Conservation (phyloP, 768 basidiomycete genomes). For the Termitomyces bulborhizus region DNA sequence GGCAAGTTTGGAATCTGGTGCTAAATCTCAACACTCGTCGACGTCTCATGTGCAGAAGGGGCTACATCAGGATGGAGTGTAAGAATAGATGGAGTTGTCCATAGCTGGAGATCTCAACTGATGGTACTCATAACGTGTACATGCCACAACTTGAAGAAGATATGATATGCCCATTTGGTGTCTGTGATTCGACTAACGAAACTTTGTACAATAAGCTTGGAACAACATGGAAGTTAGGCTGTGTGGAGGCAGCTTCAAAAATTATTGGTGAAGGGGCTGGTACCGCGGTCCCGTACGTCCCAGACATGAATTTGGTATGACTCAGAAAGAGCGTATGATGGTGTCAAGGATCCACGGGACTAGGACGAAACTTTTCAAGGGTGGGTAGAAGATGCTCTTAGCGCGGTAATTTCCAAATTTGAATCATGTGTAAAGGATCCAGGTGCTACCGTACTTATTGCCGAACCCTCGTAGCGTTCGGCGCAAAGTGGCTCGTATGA, state of each 20-base stretch:
- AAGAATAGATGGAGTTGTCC: constrained; percentile 16
- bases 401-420: background rate
- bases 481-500: background rate
- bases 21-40: constrained; percentile 19
- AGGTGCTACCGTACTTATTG: background rate
- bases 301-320: background rate
- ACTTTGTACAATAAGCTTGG: background rate
- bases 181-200: background rate
- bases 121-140: constrained; percentile 14
- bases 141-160: constrained; percentile 1
- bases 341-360: background rate
- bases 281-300: background rate
- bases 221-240: background rate
- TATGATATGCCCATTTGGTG: constrained; percentile 8
- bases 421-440: constrained; percentile 5
- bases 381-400: constrained; percentile 1
- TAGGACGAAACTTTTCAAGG: background rate
- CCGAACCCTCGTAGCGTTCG: constrained; percentile 3
- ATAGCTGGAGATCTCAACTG: constrained; percentile 11
- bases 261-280: background rate
- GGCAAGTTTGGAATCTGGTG: constrained; percentile 17
- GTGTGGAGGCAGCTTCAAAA: background rate
- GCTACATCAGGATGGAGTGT: constrained; percentile 14
- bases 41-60: constrained; percentile 19
- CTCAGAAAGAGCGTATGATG: background rate